phyloP scores from a whole-genome alignment of 176 grass and related monocot genomes.

The Leersia perrieri region DNA sequence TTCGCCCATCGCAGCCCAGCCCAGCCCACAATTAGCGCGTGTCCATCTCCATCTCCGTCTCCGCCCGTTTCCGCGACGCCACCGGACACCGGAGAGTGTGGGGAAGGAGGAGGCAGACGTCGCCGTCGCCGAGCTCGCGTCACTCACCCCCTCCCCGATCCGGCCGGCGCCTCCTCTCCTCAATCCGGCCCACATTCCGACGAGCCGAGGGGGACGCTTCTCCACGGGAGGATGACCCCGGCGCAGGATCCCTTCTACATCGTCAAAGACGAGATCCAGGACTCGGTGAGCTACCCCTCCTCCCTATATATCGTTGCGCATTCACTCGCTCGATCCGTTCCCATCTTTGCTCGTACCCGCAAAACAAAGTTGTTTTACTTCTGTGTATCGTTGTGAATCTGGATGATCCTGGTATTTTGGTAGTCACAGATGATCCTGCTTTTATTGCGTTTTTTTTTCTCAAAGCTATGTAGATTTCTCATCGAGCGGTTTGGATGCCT shows the following conservation, averaged over 20 bases:
- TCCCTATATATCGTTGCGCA: too few species aligned
- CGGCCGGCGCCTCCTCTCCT: too few species aligned
- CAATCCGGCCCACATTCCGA: background rate
- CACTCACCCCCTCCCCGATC: background rate
- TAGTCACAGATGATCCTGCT: background rate
- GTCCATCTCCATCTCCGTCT: background rate
- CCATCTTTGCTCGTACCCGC: too few species aligned
- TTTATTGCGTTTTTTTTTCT: background rate
- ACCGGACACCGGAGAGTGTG: slow-evolving; percentile 7
- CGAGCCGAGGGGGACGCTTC: background rate
- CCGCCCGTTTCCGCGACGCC: slow-evolving; percentile 13
- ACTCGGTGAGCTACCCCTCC: slow-evolving; percentile 57
- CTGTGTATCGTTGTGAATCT: background rate
- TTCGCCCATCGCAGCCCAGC: too few species aligned
- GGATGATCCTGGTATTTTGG: background rate
- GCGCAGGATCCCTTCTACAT: slow-evolving; percentile 97
- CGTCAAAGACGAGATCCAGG: slow-evolving; percentile 93
- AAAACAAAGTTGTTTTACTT: background rate
- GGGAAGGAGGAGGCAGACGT: background rate
- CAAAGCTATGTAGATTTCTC: background rate
- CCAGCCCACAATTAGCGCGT: background rate
- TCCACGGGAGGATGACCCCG: slow-evolving; percentile 59
- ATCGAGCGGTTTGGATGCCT: background rate
- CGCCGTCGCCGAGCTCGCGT: background rate
- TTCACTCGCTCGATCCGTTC: background rate